Conservation (phyloP, 768 basidiomycete genomes). For the Hypsizygus marmoreus region DNA sequence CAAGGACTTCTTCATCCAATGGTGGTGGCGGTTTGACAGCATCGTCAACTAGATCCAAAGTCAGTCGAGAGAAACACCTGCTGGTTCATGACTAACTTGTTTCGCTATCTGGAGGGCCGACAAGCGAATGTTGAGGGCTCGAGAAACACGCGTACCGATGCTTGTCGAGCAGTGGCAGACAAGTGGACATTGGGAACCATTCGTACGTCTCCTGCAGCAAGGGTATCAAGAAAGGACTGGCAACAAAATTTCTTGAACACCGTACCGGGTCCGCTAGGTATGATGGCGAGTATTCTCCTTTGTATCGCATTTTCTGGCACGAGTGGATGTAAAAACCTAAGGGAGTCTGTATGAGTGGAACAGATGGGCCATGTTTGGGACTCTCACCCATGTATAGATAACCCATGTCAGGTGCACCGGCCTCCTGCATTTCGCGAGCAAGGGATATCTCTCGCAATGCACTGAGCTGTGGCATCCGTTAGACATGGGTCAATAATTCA, state of each 20-base stretch:
- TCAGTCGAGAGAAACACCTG: not conserved
- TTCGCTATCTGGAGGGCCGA: constrained; percentile 26
- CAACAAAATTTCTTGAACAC: constrained; percentile 3
- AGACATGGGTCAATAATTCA: no score
- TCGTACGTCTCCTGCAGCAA: constrained; percentile 66
- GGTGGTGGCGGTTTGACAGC: constrained; percentile 5
- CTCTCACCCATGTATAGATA: constrained; percentile 85
- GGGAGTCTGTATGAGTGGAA: not conserved
- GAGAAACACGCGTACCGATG: constrained; percentile 74
- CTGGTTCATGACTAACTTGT: constrained; percentile 13
- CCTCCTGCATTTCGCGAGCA: constrained; percentile 70
- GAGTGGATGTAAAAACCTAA: constrained; percentile 95
- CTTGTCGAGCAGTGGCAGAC: constrained; percentile 61
- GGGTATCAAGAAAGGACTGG: not conserved
- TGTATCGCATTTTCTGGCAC: constrained; percentile 95
- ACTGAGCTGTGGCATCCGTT: constrained; percentile 68
- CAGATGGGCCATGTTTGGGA: not conserved
- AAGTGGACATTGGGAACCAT: constrained; percentile 71
- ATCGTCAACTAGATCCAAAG: constrained; percentile 5
- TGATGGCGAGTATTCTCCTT: constrained; percentile 90
- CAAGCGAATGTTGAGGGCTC: constrained; percentile 55
- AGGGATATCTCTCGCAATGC: constrained; percentile 82
- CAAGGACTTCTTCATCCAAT: constrained; percentile 11
- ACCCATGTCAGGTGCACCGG: constrained; percentile 62
- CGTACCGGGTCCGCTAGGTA: constrained; percentile 84